Conservation (phyloP, 1,284 basidiomycete species). For the Vanrija pseudolonga region DNA sequence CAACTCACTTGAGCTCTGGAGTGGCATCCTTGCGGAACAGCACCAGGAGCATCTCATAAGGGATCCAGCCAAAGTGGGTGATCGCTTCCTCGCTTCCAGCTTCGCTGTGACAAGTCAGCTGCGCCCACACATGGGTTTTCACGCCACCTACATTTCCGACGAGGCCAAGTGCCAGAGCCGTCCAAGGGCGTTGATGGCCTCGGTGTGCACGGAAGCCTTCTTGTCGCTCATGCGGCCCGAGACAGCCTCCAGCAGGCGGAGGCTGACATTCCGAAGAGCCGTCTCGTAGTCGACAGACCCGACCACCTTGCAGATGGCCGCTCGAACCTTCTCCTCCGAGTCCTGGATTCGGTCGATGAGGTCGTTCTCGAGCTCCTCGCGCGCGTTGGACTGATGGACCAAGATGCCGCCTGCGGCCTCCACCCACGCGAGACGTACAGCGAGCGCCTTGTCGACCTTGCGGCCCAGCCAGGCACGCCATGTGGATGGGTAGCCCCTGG, state of each 20-base stretch:
- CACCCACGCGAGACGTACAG: constrained; percentile 74
- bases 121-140: neutral
- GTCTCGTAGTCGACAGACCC: constrained; percentile 86
- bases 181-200: constrained; percentile 74
- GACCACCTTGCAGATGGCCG: constrained; percentile 76
- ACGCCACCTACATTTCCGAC: constrained; percentile 73
- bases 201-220: constrained; percentile 77
- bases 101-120: constrained; percentile 57
- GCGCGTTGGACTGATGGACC: constrained; percentile 59
- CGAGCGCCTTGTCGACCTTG: constrained; percentile 68
- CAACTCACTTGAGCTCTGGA: constrained; percentile 59
- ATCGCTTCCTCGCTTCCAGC: constrained; percentile 69
- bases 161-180: constrained; percentile 78
- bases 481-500: constrained; percentile 72
- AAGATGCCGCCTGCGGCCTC: constrained; percentile 66
- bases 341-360: constrained; percentile 71
- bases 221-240: constrained; percentile 77
- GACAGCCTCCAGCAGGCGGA: constrained; percentile 61
- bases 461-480: constrained; percentile 84
- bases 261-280: constrained; percentile 73
- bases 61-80: constrained; percentile 90
- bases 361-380: constrained; percentile 68
- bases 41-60: constrained; percentile 64
- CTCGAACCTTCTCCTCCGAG: constrained; percentile 86
- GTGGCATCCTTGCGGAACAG: constrained; percentile 49